These are phyloP conservation scores for Monosporascus sp. DNA, from an alignment of 2,329 filamentous ascomycete genomes.

Conservation along the genomic window DNA sequence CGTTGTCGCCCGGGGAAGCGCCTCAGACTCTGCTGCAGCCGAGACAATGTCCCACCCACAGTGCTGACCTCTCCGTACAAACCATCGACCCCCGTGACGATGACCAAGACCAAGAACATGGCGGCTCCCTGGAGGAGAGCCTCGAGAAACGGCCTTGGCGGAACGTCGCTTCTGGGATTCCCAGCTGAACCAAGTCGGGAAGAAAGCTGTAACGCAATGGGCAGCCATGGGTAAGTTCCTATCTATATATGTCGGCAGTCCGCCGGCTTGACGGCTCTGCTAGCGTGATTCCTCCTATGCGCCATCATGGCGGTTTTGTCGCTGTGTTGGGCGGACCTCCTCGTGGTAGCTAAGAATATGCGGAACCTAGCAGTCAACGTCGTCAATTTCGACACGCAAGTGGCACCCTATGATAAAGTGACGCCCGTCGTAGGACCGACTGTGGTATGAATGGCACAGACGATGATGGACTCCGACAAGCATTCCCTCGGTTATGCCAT, in stretches of 20 bases:
- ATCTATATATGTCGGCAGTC: background rate
- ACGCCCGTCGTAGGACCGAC: conserved; percentile 52
- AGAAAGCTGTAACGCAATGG: conserved; percentile 15
- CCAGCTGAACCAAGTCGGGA: conserved; percentile 13
- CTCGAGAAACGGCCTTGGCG: conserved; percentile 10
- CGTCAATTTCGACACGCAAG: conserved; percentile 57
- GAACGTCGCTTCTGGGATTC: conserved; percentile 20
- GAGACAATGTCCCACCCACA: too few species aligned
- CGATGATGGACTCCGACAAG: conserved; percentile 32
- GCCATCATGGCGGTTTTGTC: conserved; percentile 54
- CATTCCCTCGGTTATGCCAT: conserved; percentile 46
- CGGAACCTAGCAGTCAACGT: conserved; percentile 47
- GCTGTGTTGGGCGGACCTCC: conserved; percentile 57
- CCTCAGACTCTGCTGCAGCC: too few species aligned
- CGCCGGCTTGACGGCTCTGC: background rate
- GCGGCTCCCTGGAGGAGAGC: conserved; percentile 1
- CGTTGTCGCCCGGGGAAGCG: background rate
- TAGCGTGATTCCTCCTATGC: conserved; percentile 44
- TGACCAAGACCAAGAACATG: conserved; percentile 5
- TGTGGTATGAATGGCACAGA: conserved; percentile 39
- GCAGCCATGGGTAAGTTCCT: conserved; percentile 13
- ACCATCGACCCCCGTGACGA: conserved; percentile 7
- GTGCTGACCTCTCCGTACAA: conserved; percentile 1
- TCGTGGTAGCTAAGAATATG: conserved; percentile 42
- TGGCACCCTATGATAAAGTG: conserved; percentile 43